Evolutionary conservation across 116 monocot genomes (phyloP).

Genomic region (Thalassia testudinum): DNA sequence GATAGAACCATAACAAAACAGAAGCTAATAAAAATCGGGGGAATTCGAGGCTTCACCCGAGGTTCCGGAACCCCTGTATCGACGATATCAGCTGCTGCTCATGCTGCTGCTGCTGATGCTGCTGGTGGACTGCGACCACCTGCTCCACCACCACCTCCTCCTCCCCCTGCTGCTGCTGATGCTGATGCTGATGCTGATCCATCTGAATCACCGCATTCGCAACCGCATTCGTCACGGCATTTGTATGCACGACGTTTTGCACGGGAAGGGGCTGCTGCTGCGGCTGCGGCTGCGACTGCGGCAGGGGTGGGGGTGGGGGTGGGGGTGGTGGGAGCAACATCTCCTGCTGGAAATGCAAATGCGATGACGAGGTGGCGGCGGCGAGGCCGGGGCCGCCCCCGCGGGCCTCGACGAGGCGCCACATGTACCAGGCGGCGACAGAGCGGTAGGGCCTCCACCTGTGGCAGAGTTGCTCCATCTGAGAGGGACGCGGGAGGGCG

Average conservation of each 20-base stretch:
- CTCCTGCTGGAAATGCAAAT: not conserved
- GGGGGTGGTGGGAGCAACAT: not conserved
- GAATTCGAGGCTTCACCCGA: constrained; percentile 7
- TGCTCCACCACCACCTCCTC: not conserved
- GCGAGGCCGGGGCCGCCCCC: not conserved
- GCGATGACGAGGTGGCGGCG: not conserved
- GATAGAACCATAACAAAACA: too few relatives aligned
- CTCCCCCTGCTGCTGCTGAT: not conserved
- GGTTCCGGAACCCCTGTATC: constrained; percentile 6
- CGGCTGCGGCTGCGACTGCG: not conserved
- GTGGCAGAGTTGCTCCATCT: constrained; percentile 82
- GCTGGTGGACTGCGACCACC: not conserved
- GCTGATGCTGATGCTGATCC: not conserved
- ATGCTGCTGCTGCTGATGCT: too few relatives aligned
- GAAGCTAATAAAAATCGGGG: too few relatives aligned
- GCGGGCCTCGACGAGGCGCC: constrained; percentile 70
- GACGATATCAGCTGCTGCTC: constrained; percentile 1
- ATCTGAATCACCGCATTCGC: not conserved
- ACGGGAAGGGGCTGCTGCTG: constrained; percentile 7
- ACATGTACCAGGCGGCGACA: constrained; percentile 93
- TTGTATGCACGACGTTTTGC: too few relatives aligned
- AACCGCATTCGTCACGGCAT: not conserved
- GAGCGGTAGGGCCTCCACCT: constrained; percentile 87
- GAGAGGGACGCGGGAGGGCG: constrained; percentile 52
- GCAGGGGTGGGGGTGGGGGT: not conserved